Evolutionary conservation across 2,329 filamentous ascomycete genomes (phyloP), one percentile per base, ranked within the genome.

Genomic region (Sporothrix globosa): DNA sequence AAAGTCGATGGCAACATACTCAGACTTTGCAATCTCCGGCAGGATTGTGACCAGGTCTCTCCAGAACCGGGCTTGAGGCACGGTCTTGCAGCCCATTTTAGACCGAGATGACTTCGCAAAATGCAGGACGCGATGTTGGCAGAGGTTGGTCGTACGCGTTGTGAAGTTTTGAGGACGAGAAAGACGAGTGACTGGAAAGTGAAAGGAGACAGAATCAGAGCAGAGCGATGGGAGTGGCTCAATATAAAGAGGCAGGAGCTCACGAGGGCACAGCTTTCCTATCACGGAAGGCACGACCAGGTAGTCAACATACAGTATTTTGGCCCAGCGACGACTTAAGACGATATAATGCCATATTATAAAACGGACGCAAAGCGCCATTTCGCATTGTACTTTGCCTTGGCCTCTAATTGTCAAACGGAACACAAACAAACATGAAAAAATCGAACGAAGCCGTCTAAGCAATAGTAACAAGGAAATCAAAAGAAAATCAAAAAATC

Each of bases 1-100:
- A 50, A 81, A 63, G 65, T 82, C 80, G 4, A 82, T 73, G 7
- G 78, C 73, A 0, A 80, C 75, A 69, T 77, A 80, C 0, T 76
- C 72, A 0, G 79, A 76, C 11, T 73, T 70, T 7, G 76, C 71
- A 7, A 81, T 78, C 1, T 75, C 72, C 0, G 75, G 44, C 1
- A 82, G 69, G 4, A 82, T 74, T 1, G 6, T 19, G 0, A 79
- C 77, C 9, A 82, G 73, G 7, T 72, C 30, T 3, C 44, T 19
- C 75, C 76, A 79, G 70, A 79, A 80, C 52, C 75, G 78, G 3
- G 30, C 9, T 4, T 27, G 46, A 30, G 76, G 52, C 30, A 80
- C 69, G 14, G 79, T 75, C 76, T 79, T 79, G 11, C 17, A 24
- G 4, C 39, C 58, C 58, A 63, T 63, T 24, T 11, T 46, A 5